A percentile compares a stretch with the other conserved stretches of the same genome.
Conservation (phyloP, 129 eudicot genomes). For the Gnaphalium uliginosum region DNA sequence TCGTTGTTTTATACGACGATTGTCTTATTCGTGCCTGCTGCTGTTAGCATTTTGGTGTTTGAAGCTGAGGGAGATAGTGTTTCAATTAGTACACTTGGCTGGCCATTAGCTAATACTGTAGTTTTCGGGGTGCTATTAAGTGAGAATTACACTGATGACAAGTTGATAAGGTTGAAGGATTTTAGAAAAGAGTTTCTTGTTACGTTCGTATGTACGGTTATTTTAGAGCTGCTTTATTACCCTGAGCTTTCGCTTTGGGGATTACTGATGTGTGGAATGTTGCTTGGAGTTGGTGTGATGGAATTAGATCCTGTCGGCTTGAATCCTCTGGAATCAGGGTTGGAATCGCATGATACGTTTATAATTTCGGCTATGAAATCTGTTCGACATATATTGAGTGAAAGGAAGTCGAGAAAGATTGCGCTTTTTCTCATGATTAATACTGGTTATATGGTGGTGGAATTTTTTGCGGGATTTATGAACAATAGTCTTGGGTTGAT, state of each 20-base stretch:
- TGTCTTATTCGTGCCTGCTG: constrained; percentile 81
- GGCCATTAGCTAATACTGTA: constrained; percentile 92
- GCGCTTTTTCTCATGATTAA: constrained; percentile 92
- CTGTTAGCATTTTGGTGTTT: constrained; percentile 76
- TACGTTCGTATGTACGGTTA: constrained; percentile 66
- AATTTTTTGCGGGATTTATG: constrained; percentile 94
- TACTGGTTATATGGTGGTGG: constrained; percentile 90
- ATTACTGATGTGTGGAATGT: constrained; percentile 64
- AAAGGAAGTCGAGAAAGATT: constrained; percentile 88
- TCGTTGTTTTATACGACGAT: constrained; percentile 72
- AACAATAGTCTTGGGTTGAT: constrained; percentile 97
- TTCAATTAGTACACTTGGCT: constrained; percentile 55
- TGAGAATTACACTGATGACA: constrained; percentile 75
- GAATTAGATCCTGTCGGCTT: constrained; percentile 51
- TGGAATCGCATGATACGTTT: constrained; percentile 58
- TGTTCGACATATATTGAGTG: constrained; percentile 76
- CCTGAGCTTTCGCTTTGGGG: constrained; percentile 96
- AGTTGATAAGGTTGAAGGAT: constrained; percentile 52
- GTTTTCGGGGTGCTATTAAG: constrained; percentile 92
- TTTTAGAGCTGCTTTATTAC: constrained; percentile 70
- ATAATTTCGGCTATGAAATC: constrained; percentile 52
- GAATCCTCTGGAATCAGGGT: constrained; percentile 60
- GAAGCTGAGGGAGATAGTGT: constrained; percentile 89
- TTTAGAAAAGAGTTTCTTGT: constrained; percentile 73
- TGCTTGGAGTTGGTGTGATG: constrained; percentile 67